These are phyloP conservation scores for Lachnum nothofagi DNA, from an alignment of 2,329 filamentous ascomycete species.

Conservation along the genomic window DNA sequence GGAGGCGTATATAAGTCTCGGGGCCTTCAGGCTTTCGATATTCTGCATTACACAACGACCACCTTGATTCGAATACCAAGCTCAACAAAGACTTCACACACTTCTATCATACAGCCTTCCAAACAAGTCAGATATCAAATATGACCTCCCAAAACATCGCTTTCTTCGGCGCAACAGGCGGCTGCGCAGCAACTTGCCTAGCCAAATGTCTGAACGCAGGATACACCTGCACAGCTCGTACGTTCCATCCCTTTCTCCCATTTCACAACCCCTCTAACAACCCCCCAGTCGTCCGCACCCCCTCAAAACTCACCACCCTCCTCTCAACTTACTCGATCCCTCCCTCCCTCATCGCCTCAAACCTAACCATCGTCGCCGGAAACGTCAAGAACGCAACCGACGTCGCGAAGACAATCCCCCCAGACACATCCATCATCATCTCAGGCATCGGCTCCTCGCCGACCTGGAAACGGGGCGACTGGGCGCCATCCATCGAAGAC, in stretches of 20 bases:
- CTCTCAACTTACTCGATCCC: constrained; percentile 17
- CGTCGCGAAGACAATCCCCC: constrained; percentile 36
- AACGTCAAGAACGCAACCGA: constrained; percentile 41
- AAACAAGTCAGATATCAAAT: too few species aligned
- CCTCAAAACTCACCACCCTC: constrained; percentile 43
- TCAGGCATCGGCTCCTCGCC: constrained; percentile 41
- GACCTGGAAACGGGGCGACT: constrained; percentile 28
- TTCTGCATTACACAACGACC: too few species aligned
- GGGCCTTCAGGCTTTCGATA: too few species aligned
- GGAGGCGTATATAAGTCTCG: too few species aligned
- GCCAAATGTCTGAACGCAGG: constrained; percentile 5
- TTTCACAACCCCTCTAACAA: neutral
- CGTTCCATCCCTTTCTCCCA: neutral
- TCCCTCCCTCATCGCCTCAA: constrained; percentile 18
- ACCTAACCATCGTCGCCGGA: constrained; percentile 43
- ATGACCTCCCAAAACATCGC: constrained; percentile 1
- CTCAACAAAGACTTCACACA: too few species aligned
- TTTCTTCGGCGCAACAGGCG: constrained; percentile 14
- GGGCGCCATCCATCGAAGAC: constrained; percentile 39
- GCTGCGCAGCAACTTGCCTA: constrained; percentile 21
- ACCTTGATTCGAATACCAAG: too few species aligned
- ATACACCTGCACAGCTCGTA: constrained; percentile 37
- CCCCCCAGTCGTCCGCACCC: constrained; percentile 40
- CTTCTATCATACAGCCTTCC: too few species aligned
- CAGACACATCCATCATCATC: constrained; percentile 37